Percentiles rank a stretch among this genome's conserved stretches.
Evolutionary conservation across 441 rosid genomes (phyloP).

Genomic region (Euphorbia schlechtendalii): DNA sequence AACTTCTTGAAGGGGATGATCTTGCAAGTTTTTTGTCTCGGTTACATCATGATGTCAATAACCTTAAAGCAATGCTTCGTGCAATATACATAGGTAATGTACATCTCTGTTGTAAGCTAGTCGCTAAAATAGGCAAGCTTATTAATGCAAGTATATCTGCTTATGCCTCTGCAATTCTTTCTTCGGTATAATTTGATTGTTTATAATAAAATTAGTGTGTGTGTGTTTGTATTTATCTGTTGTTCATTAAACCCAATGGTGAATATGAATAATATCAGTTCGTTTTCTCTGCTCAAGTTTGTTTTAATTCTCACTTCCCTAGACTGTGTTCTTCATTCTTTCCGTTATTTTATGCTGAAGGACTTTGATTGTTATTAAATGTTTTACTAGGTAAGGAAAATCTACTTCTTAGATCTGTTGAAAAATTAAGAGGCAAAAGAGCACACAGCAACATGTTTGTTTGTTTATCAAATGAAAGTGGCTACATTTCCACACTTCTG

Average conservation of each 20-base stretch:
- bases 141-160: constrained; percentile 6
- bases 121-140: not conserved
- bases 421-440: not conserved
- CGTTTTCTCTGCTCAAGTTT: not conserved
- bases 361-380: not conserved
- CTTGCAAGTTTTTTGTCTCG: constrained; percentile 59
- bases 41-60: constrained; percentile 63
- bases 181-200: not conserved
- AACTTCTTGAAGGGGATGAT: constrained; percentile 71
- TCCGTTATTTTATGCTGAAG: not conserved
- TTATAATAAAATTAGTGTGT: not conserved
- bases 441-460: not conserved
- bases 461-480: not conserved
- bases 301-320: not conserved
- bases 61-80: constrained; percentile 94
- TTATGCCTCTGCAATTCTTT: not conserved
- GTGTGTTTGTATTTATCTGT: not conserved
- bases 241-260: not conserved
- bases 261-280: not conserved
- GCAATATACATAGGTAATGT: constrained; percentile 86
- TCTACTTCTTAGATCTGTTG: not conserved
- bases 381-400: not conserved
- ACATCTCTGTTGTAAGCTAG: not conserved
- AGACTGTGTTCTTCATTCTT: not conserved
- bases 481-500: not conserved